Evolutionary conservation across 1,139 yeast genomes (phyloP), one percentile per base, ranked within the genome.

Genomic region (Yamadazyma friedrichii): DNA sequence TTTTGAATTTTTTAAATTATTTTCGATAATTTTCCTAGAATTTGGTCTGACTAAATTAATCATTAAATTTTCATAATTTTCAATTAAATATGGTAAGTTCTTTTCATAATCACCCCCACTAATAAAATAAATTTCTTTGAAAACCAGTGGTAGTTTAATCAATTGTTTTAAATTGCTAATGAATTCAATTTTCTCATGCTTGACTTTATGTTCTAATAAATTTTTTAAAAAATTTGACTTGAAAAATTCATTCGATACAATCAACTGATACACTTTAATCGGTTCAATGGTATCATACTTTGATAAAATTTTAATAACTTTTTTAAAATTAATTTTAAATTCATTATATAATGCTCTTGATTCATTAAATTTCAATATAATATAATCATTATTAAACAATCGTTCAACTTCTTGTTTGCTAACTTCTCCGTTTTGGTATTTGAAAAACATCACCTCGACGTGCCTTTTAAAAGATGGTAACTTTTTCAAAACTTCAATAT

Each of bases 61-160:
- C 70, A 70, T 67, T 38, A 70, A 51, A 41, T 70, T 70, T 32
- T 63, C 64, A 41, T 56, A 58, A 44, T 68, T 71, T 41, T 72
- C 78, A 41, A 66, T 67, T 28, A 62, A 47, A 24, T 51, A 52
- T 1, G 61, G 57, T 10, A 51, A 48, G 27, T 49, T 43, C 15
- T 45, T 44, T 15, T 54, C 58, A 10, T 50, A 43, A 11, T 49
- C 42, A 8, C 69, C 70, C 0, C 76, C 74, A 42, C 57, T 60
- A 38, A 70, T 50, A 2, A 74, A 56, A 43, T 67, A 70, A 2
- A 70, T 55, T 49, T 72, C 78, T 49, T 60, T 54, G 48, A 72
- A 70, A 9, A 70, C 49, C 24, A 17, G 15, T 11, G 41, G 38
- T 17, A 40, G n/a, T 25, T 13, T 20, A 27, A 26, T 26, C 15